These are phyloP conservation scores for Uronychia setigera DNA, from an alignment of 73 alveolate species.

Conservation along the genomic window DNA sequence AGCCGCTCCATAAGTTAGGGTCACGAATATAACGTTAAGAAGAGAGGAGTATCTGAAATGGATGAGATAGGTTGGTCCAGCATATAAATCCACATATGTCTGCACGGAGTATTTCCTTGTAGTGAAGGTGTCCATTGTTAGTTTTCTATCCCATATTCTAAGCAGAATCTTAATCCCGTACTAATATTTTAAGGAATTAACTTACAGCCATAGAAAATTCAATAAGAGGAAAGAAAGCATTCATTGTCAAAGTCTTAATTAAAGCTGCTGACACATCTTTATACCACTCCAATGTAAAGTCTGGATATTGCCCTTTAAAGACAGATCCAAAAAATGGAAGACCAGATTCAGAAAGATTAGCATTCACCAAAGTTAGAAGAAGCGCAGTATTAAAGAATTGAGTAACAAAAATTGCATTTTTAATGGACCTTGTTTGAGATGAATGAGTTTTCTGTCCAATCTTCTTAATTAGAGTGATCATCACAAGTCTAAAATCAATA, in stretches of 20 bases:
- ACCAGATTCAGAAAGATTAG: not conserved
- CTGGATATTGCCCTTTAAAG: constrained; percentile 55
- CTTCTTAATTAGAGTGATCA: constrained; percentile 26
- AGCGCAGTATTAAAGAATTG: constrained; percentile 15
- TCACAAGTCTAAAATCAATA: constrained; percentile 13
- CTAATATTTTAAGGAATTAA: too few species aligned
- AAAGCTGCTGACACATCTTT: constrained; percentile 57
- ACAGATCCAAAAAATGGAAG: constrained; percentile 20
- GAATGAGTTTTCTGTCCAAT: constrained; percentile 48
- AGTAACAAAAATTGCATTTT: constrained; percentile 27
- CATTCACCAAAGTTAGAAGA: constrained; percentile 5
- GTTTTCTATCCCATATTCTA: constrained; percentile 3
- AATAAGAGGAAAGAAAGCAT: constrained; percentile 43
- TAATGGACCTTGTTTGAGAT: constrained; percentile 23
- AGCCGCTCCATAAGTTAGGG: constrained; percentile 64
- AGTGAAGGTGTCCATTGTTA: not conserved
- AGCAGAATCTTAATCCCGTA: constrained; percentile 26
- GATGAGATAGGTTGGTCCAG: constrained; percentile 65
- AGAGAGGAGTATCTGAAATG: constrained; percentile 65
- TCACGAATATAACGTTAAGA: constrained; percentile 52
- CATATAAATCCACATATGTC: constrained; percentile 58
- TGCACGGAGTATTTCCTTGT: constrained; percentile 57
- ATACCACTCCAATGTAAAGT: constrained; percentile 61
- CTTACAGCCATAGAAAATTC: constrained; percentile 34
- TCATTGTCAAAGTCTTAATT: constrained; percentile 49